Evolutionary conservation across 2,329 filamentous ascomycete species (phyloP).

Genomic region (Magnaporthales sp.): DNA sequence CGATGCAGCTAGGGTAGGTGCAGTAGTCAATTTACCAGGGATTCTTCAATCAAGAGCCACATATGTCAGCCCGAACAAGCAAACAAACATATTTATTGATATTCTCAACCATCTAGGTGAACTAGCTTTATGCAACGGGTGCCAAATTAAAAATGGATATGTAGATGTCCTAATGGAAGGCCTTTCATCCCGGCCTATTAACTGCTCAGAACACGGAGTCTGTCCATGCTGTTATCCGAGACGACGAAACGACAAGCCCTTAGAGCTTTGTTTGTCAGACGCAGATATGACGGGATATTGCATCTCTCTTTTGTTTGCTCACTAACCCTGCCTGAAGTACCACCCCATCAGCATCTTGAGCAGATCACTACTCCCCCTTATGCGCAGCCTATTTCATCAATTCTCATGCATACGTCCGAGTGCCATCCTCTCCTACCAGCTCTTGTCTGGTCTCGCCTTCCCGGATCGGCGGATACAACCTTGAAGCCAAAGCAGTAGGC

Average conservation of each 20-base stretch:
- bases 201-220: no score
- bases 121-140: no score
- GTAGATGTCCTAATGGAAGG: background rate
- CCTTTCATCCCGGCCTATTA: background rate
- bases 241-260: background rate
- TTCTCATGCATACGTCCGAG: background rate
- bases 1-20: background rate
- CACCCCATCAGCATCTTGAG: background rate
- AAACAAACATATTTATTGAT: no score
- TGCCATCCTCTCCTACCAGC: background rate
- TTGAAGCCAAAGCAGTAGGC: background rate
- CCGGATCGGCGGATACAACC: background rate
- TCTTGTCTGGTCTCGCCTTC: background rate
- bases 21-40: background rate
- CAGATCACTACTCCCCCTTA: background rate
- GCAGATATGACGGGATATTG: background rate
- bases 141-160: background rate
- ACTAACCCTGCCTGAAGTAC: background rate
- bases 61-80: no score
- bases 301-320: background rate
- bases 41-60: background rate
- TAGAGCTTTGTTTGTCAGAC: background rate
- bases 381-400: background rate
- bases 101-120: no score
- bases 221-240: no score